phyloP scores from a whole-genome alignment of 805 yeast genomes.

The Kregervanrija pseudodelftensis region DNA sequence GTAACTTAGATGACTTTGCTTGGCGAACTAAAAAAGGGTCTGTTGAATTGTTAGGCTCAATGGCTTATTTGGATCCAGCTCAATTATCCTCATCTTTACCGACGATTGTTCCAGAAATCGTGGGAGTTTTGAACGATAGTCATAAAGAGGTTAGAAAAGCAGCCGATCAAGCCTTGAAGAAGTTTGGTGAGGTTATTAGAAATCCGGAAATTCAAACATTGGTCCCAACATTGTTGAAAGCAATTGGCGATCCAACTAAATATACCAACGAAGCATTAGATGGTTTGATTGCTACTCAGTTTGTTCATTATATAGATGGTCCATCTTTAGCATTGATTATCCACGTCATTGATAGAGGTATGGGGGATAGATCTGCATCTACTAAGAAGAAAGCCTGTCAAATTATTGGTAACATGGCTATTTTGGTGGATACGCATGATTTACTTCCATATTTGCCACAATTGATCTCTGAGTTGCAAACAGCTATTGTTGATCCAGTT shows the following conservation, averaged over 20 bases:
- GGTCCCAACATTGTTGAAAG: constrained; percentile 80
- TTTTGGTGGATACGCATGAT: constrained; percentile 84
- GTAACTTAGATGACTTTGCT: constrained; percentile 76
- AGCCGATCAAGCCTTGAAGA: constrained; percentile 79
- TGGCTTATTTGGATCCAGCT: constrained; percentile 95
- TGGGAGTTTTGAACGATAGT: constrained; percentile 86
- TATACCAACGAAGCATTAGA: constrained; percentile 85
- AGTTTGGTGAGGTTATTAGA: constrained; percentile 94
- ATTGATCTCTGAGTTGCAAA: constrained; percentile 75
- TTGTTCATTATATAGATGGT: constrained; percentile 96
- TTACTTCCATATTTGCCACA: constrained; percentile 74
- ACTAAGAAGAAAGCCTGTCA: constrained; percentile 93
- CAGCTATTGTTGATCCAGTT: constrained; percentile 97
- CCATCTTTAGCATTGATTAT: constrained; percentile 94
- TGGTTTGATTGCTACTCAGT: constrained; percentile 79
- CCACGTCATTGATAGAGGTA: constrained; percentile 92
- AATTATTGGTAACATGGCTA: constrained; percentile 98
- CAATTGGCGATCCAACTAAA: constrained; percentile 93
- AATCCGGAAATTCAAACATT: constrained; percentile 94
- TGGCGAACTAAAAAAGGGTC: constrained; percentile 98
- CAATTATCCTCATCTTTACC: constrained; percentile 87
- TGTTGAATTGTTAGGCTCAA: constrained; percentile 90
- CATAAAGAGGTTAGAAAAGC: constrained; percentile 97
- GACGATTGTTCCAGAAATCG: constrained; percentile 91
- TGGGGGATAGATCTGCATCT: constrained; percentile 88